Base-by-base conservation (phyloP, 805 yeast genomes). In the Metschnikowia bowlesiae region DNA sequence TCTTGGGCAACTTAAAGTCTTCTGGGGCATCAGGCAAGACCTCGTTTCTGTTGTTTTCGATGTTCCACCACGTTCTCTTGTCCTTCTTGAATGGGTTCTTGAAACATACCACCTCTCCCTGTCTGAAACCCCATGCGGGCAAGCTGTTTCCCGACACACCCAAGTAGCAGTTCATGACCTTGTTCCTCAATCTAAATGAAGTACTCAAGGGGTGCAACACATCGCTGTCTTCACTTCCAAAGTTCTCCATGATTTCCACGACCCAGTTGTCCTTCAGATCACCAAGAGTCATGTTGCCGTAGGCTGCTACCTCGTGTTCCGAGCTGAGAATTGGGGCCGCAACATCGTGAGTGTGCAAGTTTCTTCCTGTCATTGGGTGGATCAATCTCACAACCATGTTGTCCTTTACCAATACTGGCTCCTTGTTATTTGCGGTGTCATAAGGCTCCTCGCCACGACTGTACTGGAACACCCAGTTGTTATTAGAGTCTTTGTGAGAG, bases 91-190 rank as follows among this genome's bases (percentile, higher is more conserved):
- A 86, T 35, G 89, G 83, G 53, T 74, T 68, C 57, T 79, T 81
- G 65, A 75, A 68, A 71, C 99, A 94, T 1, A 84, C 85, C 56
- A 94, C 92, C 73, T 94, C 99, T 55, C 96, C 96, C 75, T 94
- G 99, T 65, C 89, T 82, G 80, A 92, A 94, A 18, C 99, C 99
- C 99, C 99, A 94, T 14, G 82, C 83, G 16, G 99, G 99, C 63
- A 91, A 83, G 26, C 81, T 66, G 57, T 74, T 71, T 41, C 97
- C 97, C 9, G 94, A 78, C 11, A 92, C 87, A 57, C 91, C 87
- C 63, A 94, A 73, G 67, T 90, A 91, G 67, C 97, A 95, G 39
- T 87, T 86, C 61, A 89, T 66, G 8, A 66, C 80, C 56, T 75
- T 75, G 67, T 84, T 85, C 61, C 75, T 81, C 58, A 94, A 73